phyloP scores from a whole-genome alignment of 2,329 filamentous ascomycete species.

The Epichloe brachyelytri region DNA sequence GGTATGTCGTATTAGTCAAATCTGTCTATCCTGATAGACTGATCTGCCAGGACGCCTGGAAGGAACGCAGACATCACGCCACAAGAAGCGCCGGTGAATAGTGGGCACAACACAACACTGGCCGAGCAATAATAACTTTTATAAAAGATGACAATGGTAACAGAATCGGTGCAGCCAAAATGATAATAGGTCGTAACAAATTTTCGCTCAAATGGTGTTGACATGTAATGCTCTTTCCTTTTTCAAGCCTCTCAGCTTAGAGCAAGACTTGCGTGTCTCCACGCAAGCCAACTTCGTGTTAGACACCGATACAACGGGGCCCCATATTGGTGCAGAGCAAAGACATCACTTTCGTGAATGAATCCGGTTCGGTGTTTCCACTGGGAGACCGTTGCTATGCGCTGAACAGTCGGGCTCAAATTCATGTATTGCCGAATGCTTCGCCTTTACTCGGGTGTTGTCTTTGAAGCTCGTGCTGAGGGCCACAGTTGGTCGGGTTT shows the following conservation, averaged over 20 bases:
- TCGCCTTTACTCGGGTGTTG: background rate
- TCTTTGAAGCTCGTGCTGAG: background rate
- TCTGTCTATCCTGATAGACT: background rate
- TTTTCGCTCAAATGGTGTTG: slow-evolving; percentile 2
- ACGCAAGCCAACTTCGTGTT: background rate
- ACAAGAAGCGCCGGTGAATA: background rate
- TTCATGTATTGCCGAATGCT: background rate
- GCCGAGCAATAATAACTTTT: slow-evolving; percentile 6
- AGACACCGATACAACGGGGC: background rate
- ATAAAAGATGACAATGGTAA: slow-evolving; percentile 3
- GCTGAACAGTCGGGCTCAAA: background rate
- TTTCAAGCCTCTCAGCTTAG: slow-evolving; percentile 1
- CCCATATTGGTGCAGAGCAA: background rate
- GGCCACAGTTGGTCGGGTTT: background rate
- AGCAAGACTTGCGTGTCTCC: slow-evolving; percentile 1
- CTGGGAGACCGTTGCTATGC: background rate
- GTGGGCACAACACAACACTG: slow-evolving; percentile 2
- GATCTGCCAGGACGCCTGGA: background rate
- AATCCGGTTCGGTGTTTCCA: background rate
- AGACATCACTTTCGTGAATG: background rate
- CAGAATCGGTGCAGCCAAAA: slow-evolving; percentile 3
- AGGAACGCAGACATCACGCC: slow-evolving; percentile 4
- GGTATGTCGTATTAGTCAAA: background rate
- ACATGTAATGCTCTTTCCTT: background rate
- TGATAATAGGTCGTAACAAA: slow-evolving; percentile 1